Base-by-base conservation (phyloP, 2,329 filamentous ascomycete species). In the Beauveria australis region DNA sequence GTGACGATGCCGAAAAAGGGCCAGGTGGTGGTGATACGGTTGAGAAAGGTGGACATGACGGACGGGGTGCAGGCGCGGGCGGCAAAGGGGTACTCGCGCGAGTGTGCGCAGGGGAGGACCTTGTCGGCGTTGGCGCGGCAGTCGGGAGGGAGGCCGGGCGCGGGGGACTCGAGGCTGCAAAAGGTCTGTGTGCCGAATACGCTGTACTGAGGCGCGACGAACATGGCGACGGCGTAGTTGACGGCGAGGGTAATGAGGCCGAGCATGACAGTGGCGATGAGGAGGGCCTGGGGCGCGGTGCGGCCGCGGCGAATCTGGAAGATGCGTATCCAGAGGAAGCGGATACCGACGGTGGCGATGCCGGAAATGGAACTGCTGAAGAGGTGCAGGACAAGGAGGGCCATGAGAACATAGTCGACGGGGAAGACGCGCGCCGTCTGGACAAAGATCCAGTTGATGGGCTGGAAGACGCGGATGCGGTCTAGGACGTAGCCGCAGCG, bases 131-230 rank as follows among this genome's bases (percentile, higher is more conserved):
- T 82, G 55, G 87, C 74, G 7, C 81, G 81, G 76, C 94, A 99
- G 73, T 95, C 86, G 7, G 91, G 89, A 66, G 87, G 85, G 64
- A 82, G 81, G 61, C 85, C 85, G 0, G 83, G 80, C 61, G 83
- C 78, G 43, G 77, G 78, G 2, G 86, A 81, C 40, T 86, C 80
- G 64, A 88, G 85, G 67, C 91, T 87, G 75, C 94, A 99, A 77
- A 92, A 97, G 1, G 89, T 96, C 73, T 99, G 94, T 0, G 92
- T 91, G 54, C 94, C 94, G 71, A 91, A 99, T 59, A 89, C 95
- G 52, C 93, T 86, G 72, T 99, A 99, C 70, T 97, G 92, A 1
- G 94, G 94, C 6, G 92, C 94, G n/a, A 96, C 86, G 64, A 97
- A 81, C 88, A 95, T 96, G 61, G 91, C 89, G 47, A 97, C 79